phyloP scores from a whole-genome alignment of 495 filamentous ascomycete species.

The Penicillium riverlandense region DNA sequence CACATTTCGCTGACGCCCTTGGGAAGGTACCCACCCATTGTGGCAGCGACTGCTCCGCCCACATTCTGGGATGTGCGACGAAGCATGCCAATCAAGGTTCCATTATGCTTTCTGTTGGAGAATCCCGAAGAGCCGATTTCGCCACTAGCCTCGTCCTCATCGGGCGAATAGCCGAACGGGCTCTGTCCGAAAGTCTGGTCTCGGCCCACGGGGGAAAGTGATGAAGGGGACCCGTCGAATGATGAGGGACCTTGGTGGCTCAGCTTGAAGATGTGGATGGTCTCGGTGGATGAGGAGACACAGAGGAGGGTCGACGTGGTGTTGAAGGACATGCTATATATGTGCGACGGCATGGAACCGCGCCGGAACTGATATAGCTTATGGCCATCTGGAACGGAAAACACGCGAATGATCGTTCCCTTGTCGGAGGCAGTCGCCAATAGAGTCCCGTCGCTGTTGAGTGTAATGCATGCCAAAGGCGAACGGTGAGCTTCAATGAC shows the following conservation, averaged over 20 bases:
- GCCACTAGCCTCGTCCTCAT: slow-evolving; percentile 24
- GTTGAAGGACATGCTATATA: slow-evolving; percentile 99
- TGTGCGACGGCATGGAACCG: slow-evolving; percentile 86
- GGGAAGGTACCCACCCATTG: slow-evolving; percentile 85
- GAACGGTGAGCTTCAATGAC: slow-evolving; percentile 89
- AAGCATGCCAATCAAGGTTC: slow-evolving; percentile 79
- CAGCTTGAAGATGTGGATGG: slow-evolving; percentile 93
- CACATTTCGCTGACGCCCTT: slow-evolving; percentile 92
- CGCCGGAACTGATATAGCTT: slow-evolving; percentile 94
- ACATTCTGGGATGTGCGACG: slow-evolving; percentile 96
- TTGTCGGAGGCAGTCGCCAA: slow-evolving; percentile 95
- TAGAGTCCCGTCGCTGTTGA: slow-evolving; percentile 89
- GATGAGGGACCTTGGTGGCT: slow-evolving; percentile 28
- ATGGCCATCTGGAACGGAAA: slow-evolving; percentile 78
- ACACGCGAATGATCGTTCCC: slow-evolving; percentile 93
- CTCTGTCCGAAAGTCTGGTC: slow-evolving; percentile 34
- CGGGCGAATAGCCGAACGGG: slow-evolving; percentile 29
- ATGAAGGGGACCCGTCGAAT: slow-evolving; percentile 23
- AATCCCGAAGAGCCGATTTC: slow-evolving; percentile 23
- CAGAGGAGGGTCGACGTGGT: slow-evolving; percentile 85
- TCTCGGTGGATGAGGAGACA: slow-evolving; percentile 92
- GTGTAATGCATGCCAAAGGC: slow-evolving; percentile 79
- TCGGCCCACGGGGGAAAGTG: slow-evolving; percentile 23
- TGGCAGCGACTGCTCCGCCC: slow-evolving; percentile 80
- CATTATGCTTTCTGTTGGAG: slow-evolving; percentile 43